Evolutionary conservation across 257 asterid species (phyloP).

Genomic region (Ilex aquifolium): DNA sequence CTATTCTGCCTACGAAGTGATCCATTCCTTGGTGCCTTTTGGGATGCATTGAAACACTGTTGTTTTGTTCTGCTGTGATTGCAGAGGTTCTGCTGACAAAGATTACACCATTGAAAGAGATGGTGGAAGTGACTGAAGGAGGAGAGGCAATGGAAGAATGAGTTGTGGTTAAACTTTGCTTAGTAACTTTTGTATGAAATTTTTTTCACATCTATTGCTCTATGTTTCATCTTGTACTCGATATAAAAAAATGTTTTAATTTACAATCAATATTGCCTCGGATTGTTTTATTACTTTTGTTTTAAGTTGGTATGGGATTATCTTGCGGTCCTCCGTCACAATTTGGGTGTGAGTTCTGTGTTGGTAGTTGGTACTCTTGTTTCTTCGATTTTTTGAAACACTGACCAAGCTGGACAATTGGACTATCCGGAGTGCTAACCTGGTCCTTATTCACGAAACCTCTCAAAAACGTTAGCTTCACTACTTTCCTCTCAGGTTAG

Average conservation of each 20-base stretch:
- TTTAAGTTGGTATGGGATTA: neutral
- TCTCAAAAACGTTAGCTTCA: no score
- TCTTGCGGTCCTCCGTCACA: no score
- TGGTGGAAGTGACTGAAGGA: conserved; percentile 66
- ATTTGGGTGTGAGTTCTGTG: no score
- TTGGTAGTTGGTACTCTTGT: no score
- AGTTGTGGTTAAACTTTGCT: conserved; percentile 5
- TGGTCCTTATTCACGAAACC: no score
- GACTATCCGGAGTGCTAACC: no score
- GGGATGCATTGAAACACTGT: neutral
- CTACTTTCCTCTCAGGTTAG: no score
- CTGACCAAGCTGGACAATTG: no score
- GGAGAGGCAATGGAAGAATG: conserved; percentile 92
- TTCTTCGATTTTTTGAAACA: no score
- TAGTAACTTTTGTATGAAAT: neutral
- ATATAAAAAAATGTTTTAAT: no score
- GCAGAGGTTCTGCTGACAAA: conserved; percentile 77
- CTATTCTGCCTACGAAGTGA: neutral
- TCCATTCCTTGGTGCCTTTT: neutral
- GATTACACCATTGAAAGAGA: conserved; percentile 73
- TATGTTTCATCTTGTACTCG: neutral
- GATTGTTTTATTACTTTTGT: no score
- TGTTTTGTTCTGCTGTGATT: neutral
- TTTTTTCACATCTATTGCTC: neutral
- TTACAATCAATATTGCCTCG: no score